Evolutionary conservation across 2,329 filamentous ascomycete species (phyloP).

Genomic region (Phyllosticta citribraziliensis): DNA sequence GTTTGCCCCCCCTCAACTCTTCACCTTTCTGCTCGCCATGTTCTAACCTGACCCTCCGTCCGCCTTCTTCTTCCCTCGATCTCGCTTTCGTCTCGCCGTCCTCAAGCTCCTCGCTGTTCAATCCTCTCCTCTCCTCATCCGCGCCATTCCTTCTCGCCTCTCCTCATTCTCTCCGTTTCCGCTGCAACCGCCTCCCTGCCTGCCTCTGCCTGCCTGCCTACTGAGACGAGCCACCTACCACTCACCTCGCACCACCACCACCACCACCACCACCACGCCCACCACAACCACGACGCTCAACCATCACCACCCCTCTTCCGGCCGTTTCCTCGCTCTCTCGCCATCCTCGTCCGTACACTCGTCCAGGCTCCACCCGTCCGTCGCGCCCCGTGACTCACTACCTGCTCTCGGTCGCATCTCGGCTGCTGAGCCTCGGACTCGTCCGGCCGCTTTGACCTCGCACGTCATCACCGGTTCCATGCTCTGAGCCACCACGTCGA

Average conservation of each 20-base stretch:
- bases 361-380: conserved; percentile 12
- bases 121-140: conserved; percentile 16
- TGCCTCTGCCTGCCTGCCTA: conserved; percentile 19
- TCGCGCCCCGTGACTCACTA: conserved; percentile 19
- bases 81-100: conserved; percentile 7
- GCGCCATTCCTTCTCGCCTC: conserved; percentile 17
- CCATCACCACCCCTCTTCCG: conserved; percentile 17
- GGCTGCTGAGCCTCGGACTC: conserved; percentile 14
- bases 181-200: conserved; percentile 18
- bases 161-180: conserved; percentile 23
- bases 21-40: conserved; percentile 8
- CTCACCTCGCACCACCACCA: conserved; percentile 7
- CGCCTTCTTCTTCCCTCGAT: conserved; percentile 1
- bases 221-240: conserved; percentile 10
- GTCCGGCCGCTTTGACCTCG: background rate
- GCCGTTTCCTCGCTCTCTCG: conserved; percentile 14
- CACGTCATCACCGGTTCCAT: conserved; percentile 11
- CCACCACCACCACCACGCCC: conserved; percentile 2
- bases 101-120: conserved; percentile 1
- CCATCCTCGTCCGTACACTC: conserved; percentile 20
- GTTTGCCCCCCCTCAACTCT: no score
- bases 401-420: conserved; percentile 15
- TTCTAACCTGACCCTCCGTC: conserved; percentile 8
- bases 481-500: conserved; percentile 27
- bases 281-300: background rate